A percentile compares a stretch with the other conserved stretches of the same genome.
These are phyloP conservation scores for Xerocomellus chrysenteron DNA, from an alignment of 768 basidiomycete genomes.

Conservation along the genomic window DNA sequence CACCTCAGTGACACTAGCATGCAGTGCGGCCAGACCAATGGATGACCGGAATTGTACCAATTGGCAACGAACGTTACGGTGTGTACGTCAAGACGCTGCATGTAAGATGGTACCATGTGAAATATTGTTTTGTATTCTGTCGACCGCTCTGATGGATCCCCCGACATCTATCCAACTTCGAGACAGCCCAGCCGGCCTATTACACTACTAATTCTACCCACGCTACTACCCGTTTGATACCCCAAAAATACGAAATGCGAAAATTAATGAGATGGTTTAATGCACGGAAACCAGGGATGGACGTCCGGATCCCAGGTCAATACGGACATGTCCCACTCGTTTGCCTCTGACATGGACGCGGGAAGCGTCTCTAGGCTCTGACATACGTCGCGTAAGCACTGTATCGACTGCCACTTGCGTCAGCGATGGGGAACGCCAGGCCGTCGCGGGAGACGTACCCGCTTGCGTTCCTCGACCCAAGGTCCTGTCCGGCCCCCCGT, in stretches of 20 bases:
- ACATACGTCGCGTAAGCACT: slow-evolving; percentile 37
- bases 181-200: too few relatives aligned
- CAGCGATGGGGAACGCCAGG: not conserved
- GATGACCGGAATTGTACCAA: too few relatives aligned
- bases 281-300: slow-evolving; percentile 54
- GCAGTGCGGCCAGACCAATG: too few relatives aligned
- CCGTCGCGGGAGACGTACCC: slow-evolving; percentile 30
- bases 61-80: too few relatives aligned
- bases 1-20: too few relatives aligned
- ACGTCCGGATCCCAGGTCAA: slow-evolving; percentile 48
- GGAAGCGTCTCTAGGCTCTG: slow-evolving; percentile 41
- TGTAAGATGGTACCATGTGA: too few relatives aligned
- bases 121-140: too few relatives aligned
- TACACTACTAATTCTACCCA: too few relatives aligned
- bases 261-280: slow-evolving; percentile 8
- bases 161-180: too few relatives aligned
- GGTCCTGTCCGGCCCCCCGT: slow-evolving; percentile 43
- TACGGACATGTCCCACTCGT: slow-evolving; percentile 38
- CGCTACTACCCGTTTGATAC: not conserved
- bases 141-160: too few relatives aligned
- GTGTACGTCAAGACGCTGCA: too few relatives aligned
- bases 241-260: not conserved
- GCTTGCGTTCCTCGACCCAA: slow-evolving; percentile 48
- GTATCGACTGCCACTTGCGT: slow-evolving; percentile 40
- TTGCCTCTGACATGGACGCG: slow-evolving; percentile 28